Percentiles rank a stretch among this genome's conserved stretches.
Evolutionary conservation across 768 basidiomycete genomes (phyloP).

Genomic region (Hortiboletus campestris): DNA sequence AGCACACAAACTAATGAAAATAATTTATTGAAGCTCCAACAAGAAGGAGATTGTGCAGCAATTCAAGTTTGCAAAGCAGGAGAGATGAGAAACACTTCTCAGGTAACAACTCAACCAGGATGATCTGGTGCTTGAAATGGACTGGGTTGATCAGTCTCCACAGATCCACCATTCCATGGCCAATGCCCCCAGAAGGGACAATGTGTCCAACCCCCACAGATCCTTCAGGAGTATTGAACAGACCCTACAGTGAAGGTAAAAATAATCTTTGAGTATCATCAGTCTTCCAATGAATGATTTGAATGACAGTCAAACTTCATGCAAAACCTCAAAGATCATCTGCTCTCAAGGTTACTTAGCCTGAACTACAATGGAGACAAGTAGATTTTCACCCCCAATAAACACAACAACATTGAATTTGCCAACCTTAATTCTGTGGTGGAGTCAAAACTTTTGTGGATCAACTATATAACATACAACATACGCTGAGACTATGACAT

Average conservation of each 20-base stretch:
- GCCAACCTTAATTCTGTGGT: not conserved
- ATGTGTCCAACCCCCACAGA: not conserved
- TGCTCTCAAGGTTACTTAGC: not conserved
- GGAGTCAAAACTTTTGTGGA: not conserved
- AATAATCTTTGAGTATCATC: not conserved
- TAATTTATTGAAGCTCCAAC: conserved; percentile 23
- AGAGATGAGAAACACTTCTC: conserved; percentile 1
- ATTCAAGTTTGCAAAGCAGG: conserved; percentile 12
- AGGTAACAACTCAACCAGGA: not conserved
- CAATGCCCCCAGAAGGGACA: not conserved
- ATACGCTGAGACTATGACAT: conserved; percentile 7
- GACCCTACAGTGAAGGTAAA: conserved; percentile 9
- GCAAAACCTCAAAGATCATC: not conserved
- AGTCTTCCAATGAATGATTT: too few species aligned
- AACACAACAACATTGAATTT: not conserved
- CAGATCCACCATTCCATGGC: conserved; percentile 3
- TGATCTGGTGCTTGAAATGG: not conserved
- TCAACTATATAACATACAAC: conserved; percentile 21
- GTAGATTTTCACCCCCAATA: not conserved
- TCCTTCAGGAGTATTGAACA: conserved; percentile 3
- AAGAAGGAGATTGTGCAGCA: conserved; percentile 5
- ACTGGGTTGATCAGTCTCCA: not conserved
- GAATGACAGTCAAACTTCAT: not conserved
- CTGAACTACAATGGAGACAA: conserved; percentile 7
- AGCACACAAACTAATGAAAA: conserved; percentile 21